phyloP scores from a whole-genome alignment of 108 stramenopile genomes.

The Seminavis robusta region DNA sequence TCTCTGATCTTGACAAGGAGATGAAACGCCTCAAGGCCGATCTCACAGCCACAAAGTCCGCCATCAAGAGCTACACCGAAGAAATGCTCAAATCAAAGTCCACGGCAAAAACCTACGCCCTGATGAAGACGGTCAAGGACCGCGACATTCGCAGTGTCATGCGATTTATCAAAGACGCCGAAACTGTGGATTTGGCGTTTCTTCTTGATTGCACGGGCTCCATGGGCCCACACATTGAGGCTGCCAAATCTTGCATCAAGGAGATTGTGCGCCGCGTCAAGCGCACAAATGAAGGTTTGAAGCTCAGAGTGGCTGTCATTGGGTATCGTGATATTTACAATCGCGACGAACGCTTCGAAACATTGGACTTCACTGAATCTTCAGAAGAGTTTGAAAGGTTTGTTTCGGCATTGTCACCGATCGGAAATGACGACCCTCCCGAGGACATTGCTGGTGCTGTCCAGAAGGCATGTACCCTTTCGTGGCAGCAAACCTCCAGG shows the following conservation, averaged over 20 bases:
- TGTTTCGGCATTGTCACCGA: slow-evolving; percentile 8
- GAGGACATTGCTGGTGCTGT: slow-evolving; percentile 42
- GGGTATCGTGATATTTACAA: slow-evolving; percentile 30
- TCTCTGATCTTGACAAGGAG: slow-evolving; percentile 15
- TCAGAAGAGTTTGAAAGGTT: slow-evolving; percentile 22
- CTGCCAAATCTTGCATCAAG: slow-evolving; percentile 21
- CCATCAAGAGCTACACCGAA: slow-evolving; percentile 16
- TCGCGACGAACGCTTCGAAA: slow-evolving; percentile 13
- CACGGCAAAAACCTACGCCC: slow-evolving; percentile 15
- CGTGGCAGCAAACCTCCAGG: slow-evolving; percentile 25
- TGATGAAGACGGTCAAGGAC: slow-evolving; percentile 23
- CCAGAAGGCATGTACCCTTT: slow-evolving; percentile 17
- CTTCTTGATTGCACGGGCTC: slow-evolving; percentile 33
- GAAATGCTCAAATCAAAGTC: slow-evolving; percentile 7
- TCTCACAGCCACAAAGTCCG: slow-evolving; percentile 15
- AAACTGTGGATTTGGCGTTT: slow-evolving; percentile 35
- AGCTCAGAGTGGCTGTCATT: slow-evolving; percentile 27
- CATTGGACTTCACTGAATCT: slow-evolving; percentile 26
- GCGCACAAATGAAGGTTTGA: slow-evolving; percentile 21
- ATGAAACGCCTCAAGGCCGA: slow-evolving; percentile 18
- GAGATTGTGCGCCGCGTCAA: slow-evolving; percentile 15
- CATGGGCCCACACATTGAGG: slow-evolving; percentile 22
- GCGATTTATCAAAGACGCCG: slow-evolving; percentile 15
- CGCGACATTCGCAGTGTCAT: slow-evolving; percentile 26
- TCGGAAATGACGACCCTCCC: slow-evolving; percentile 16